Evolutionary conservation across 345 rosid genomes (phyloP), one percentile per base, ranked within the genome.

Genomic region (Eucalyptus melliodora): DNA sequence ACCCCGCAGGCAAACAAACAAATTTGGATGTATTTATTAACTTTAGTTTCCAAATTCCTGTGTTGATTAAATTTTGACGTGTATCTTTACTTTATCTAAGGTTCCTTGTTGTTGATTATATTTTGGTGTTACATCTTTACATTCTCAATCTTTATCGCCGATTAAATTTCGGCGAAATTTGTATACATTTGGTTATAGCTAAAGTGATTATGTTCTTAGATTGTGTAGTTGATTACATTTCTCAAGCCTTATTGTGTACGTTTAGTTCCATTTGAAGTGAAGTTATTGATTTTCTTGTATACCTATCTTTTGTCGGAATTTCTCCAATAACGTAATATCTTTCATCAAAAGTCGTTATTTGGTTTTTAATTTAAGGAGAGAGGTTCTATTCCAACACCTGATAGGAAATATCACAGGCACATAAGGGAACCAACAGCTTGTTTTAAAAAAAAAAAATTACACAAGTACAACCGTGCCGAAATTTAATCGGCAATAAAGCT

Each of bases 1-100:
- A 56, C 62, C 62, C 30, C 14, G 27, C 30, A 9, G 4, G 6
- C 6, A 56, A 56, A 24, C 30, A 56, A 24, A 24, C 62, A 56
- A 56, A 24, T 21, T 55, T 23, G 1, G 17, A 9, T 21, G 27
- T 55, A 23, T 55, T 55, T 55, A 8, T 56, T 56, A 56, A 56
- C 13, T 56, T 3, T 24, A 24, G 30, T 24, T 23, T 56, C 62
- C 6, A 0, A 0, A 56, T 56, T 10, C 30, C 0, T 0, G 1
- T 56, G 6, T 56, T 23, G 62, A 56, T 56, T 24, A 56, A 56
- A 56, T 24, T 56, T 19, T 0, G 4, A 23, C 1, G 0, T 21
- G 17, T 55, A 23, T 55, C 11, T 55, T 55, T 21, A 55, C 3
- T 24, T 9, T 56, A 56, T 56, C 0, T 1, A 1, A 19, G 62